phyloP scores from a whole-genome alignment of 176 grass and related monocot species.

The Musa beccarii region DNA sequence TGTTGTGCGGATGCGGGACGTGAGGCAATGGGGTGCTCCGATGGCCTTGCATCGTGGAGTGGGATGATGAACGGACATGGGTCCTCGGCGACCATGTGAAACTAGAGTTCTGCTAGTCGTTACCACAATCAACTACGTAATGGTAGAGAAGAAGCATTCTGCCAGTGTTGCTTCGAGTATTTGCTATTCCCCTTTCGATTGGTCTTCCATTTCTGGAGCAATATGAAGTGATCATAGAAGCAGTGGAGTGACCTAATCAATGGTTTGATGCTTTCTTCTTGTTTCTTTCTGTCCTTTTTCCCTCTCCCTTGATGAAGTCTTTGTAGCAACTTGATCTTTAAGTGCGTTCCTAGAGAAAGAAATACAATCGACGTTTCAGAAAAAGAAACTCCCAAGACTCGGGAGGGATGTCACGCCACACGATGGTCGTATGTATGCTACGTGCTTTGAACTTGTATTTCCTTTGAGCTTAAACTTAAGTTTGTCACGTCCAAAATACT shows the following conservation, averaged over 20 bases:
- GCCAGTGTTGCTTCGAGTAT: not conserved
- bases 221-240: not conserved
- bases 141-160: not conserved
- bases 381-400: too few species aligned
- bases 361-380: too few species aligned
- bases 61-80: conserved; percentile 42
- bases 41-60: conserved; percentile 51
- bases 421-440: too few species aligned
- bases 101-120: conserved; percentile 8
- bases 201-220: not conserved
- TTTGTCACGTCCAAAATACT: too few species aligned
- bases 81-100: conserved; percentile 49
- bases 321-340: too few species aligned
- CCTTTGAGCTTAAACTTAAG: too few species aligned
- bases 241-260: not conserved
- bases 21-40: conserved; percentile 34
- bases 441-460: too few species aligned
- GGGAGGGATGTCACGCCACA: too few species aligned
- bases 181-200: not conserved
- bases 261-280: not conserved
- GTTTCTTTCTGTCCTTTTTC: too few species aligned
- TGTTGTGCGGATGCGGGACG: conserved; percentile 47
- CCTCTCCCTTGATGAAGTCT: too few species aligned
- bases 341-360: too few species aligned
- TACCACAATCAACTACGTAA: not conserved